Evolutionary conservation across 2,329 filamentous ascomycete species (phyloP).

Genomic region (Paecilomyces sp.): DNA sequence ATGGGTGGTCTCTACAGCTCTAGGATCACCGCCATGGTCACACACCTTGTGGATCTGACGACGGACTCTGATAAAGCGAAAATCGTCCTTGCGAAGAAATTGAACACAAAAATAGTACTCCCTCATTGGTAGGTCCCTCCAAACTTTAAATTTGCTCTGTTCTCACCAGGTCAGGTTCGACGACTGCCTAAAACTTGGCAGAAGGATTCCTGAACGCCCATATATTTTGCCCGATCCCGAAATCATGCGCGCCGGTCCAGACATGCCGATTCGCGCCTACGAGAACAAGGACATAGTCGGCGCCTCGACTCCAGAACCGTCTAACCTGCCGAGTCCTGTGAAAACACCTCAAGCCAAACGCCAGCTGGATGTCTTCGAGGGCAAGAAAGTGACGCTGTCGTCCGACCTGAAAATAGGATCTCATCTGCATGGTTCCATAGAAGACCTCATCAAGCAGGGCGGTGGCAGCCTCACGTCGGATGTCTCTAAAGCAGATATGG

Average conservation of each 20-base stretch:
- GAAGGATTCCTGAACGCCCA: conserved; percentile 79
- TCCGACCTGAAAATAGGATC: conserved; percentile 63
- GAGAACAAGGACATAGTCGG: conserved; percentile 58
- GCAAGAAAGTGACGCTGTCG: conserved; percentile 70
- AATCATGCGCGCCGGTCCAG: conserved; percentile 56
- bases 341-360: conserved; percentile 29
- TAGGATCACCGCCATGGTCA: conserved; percentile 65
- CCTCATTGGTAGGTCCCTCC: conserved; percentile 69
- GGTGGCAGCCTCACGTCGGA: conserved; percentile 62
- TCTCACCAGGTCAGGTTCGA: conserved; percentile 63
- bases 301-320: conserved; percentile 52
- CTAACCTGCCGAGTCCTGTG: conserved; percentile 26
- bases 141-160: conserved; percentile 1
- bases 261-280: conserved; percentile 51
- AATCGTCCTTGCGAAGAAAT: conserved; percentile 55
- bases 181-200: conserved; percentile 87
- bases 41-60: conserved; percentile 79
- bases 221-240: conserved; percentile 83
- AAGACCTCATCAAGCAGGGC: conserved; percentile 62
- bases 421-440: conserved; percentile 60
- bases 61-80: conserved; percentile 61
- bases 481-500: conserved; percentile 68
- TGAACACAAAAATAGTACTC: conserved; percentile 74
- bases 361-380: conserved; percentile 66
- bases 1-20: conserved; percentile 77